These are phyloP conservation scores for Sequoia sempervirens DNA, from an alignment of 75 land plant genomes.

Conservation along the genomic window DNA sequence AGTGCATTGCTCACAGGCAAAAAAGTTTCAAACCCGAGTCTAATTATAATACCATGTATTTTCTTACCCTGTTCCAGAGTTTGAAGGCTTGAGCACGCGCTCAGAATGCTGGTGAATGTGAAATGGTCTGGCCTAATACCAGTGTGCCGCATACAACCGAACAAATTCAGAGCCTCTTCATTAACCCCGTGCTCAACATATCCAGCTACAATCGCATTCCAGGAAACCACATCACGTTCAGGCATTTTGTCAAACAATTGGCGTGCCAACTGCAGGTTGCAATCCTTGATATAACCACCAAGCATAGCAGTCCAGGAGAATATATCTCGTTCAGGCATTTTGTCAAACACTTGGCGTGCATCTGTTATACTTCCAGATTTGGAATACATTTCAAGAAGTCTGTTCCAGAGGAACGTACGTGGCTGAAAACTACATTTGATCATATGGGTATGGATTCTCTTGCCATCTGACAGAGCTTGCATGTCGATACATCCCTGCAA, in stretches of 20 bases:
- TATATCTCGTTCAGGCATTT: slow-evolving; percentile 38
- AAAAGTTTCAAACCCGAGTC: slow-evolving; percentile 30
- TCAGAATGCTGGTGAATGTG: slow-evolving; percentile 44
- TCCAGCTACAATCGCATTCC: slow-evolving; percentile 72
- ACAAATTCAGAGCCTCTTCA: slow-evolving; percentile 36
- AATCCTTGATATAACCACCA: slow-evolving; percentile 38
- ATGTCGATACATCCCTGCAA: not conserved
- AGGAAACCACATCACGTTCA: slow-evolving; percentile 32
- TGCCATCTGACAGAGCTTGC: not conserved
- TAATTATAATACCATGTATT: slow-evolving; percentile 49
- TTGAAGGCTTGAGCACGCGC: slow-evolving; percentile 36
- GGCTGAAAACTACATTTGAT: not conserved
- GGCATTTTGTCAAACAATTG: slow-evolving; percentile 39
- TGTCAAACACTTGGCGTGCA: slow-evolving; percentile 48
- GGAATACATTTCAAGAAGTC: not conserved
- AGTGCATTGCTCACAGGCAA: slow-evolving; percentile 53
- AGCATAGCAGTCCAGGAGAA: slow-evolving; percentile 55
- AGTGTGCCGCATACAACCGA: slow-evolving; percentile 27
- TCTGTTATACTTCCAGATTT: not conserved
- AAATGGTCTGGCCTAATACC: slow-evolving; percentile 38
- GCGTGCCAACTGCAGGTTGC: slow-evolving; percentile 25
- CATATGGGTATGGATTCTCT: not conserved
- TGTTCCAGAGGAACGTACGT: not conserved
- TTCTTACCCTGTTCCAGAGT: slow-evolving; percentile 36
- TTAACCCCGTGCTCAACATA: slow-evolving; percentile 39